Evolutionary conservation across 1,284 basidiomycete species (phyloP).

Genomic region (Sphagnurus paluster): DNA sequence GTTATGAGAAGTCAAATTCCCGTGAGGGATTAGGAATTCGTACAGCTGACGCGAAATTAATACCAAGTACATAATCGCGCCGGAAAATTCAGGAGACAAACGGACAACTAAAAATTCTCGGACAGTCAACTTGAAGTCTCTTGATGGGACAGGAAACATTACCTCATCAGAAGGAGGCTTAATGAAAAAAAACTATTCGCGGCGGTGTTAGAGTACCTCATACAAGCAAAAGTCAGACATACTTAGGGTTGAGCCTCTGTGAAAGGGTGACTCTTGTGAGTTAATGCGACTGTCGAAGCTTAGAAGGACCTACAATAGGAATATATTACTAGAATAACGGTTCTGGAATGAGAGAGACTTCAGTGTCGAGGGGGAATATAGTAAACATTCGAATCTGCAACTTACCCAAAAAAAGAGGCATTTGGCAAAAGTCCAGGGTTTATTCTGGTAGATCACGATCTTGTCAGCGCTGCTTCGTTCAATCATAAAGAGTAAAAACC

Average conservation of each 20-base stretch:
- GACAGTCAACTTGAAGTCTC: too few species aligned
- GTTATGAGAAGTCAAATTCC: background rate
- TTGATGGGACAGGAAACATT: too few species aligned
- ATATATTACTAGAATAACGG: conserved; percentile 26
- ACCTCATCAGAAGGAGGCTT: conserved; percentile 22
- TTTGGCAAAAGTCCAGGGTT: conserved; percentile 25
- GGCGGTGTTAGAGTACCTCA: background rate
- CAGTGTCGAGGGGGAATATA: too few species aligned
- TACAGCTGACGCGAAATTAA: background rate
- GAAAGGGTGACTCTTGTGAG: too few species aligned
- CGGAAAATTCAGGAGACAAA: conserved; percentile 5
- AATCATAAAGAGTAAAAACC: background rate
- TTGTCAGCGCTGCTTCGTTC: background rate
- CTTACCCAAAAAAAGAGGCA: conserved; percentile 26
- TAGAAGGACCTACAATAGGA: conserved; percentile 25
- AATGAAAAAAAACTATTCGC: conserved; percentile 13
- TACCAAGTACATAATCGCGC: background rate
- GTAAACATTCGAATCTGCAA: background rate
- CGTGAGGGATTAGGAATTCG: background rate
- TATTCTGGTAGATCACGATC: conserved; percentile 17
- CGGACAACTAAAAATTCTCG: conserved; percentile 25
- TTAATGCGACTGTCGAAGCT: too few species aligned
- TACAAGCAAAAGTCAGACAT: conserved; percentile 1
- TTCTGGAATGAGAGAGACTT: conserved; percentile 19
- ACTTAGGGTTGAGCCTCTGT: conserved; percentile 18